Percentiles rank a stretch among this genome's conserved stretches.
These are phyloP conservation scores for Eucalyptus victrix DNA, from an alignment of 345 rosid genomes.

Conservation along the genomic window DNA sequence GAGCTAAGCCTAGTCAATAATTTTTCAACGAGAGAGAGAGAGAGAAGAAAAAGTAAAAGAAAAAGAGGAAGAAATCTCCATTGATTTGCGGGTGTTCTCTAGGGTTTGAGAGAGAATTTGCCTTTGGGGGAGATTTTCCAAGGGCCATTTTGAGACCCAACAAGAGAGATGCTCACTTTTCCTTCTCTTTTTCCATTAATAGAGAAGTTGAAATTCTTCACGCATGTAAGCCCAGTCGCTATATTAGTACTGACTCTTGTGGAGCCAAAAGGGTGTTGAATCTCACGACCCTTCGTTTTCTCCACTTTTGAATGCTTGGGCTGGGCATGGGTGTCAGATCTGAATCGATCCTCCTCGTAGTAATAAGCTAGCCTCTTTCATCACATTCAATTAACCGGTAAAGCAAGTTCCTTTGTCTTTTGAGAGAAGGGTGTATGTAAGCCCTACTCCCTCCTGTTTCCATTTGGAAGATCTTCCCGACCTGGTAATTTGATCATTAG, in stretches of 20 bases:
- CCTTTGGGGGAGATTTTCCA: background rate
- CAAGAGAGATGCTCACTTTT: slow-evolving; percentile 2
- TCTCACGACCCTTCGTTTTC: background rate
- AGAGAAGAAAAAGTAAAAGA: too few species aligned
- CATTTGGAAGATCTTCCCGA: background rate
- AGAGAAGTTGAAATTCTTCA: background rate
- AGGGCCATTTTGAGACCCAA: background rate
- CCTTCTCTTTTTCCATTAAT: background rate
- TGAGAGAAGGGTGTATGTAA: background rate
- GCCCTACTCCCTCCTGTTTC: background rate
- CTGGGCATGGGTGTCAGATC: background rate
- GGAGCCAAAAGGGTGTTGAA: background rate
- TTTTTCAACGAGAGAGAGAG: background rate
- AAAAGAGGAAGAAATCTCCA: background rate
- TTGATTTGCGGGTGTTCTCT: background rate
- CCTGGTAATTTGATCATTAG: background rate
- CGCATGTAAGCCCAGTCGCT: background rate
- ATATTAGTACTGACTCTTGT: background rate
- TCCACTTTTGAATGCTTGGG: background rate
- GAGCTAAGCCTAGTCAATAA: background rate
- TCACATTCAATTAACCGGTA: background rate
- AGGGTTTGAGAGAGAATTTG: background rate
- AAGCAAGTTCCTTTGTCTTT: background rate
- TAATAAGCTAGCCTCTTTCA: background rate
- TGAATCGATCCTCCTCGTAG: slow-evolving; percentile 7